These are phyloP conservation scores for Myxozyma udenii DNA, from an alignment of 805 yeast genomes.

Conservation along the genomic window DNA sequence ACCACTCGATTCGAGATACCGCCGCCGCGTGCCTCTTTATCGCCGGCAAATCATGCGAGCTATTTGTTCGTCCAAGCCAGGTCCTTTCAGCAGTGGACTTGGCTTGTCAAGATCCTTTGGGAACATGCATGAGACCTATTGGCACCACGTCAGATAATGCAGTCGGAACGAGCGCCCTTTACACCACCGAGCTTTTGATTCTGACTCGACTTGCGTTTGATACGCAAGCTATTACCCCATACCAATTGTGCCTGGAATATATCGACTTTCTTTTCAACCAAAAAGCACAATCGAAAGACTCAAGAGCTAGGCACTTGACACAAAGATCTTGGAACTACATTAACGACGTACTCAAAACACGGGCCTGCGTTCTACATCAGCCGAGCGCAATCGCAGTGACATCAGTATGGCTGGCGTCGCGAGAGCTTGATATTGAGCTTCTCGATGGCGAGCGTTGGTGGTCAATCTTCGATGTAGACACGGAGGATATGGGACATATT, in stretches of 20 bases:
- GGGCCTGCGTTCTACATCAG: constrained; percentile 24
- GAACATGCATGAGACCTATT: constrained; percentile 4
- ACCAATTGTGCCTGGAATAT: constrained; percentile 18
- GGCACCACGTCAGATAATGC: neutral
- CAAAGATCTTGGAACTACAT: constrained; percentile 27
- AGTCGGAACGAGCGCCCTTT: neutral
- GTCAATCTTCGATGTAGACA: constrained; percentile 28
- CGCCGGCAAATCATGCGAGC: constrained; percentile 22
- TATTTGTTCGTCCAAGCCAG: constrained; percentile 2
- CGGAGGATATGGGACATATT: constrained; percentile 32
- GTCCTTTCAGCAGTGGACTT: constrained; percentile 16
- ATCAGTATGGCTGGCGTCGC: constrained; percentile 27
- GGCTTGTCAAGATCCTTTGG: constrained; percentile 17
- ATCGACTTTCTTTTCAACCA: neutral
- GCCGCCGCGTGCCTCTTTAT: constrained; percentile 21
- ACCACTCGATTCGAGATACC: constrained; percentile 10
- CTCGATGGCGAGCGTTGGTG: constrained; percentile 31
- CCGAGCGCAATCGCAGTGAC: constrained; percentile 28
- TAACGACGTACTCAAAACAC: constrained; percentile 20
- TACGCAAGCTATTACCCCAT: constrained; percentile 23
- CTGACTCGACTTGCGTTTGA: constrained; percentile 26
- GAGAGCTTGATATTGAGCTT: constrained; percentile 23
- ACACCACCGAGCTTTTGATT: constrained; percentile 16
- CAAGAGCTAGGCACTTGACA: neutral
- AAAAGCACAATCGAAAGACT: neutral